Evolutionary conservation across 2,329 filamentous ascomycete genomes (phyloP), one percentile per base, ranked within the genome.

Genomic region (Aureobasidium leucospermi): DNA sequence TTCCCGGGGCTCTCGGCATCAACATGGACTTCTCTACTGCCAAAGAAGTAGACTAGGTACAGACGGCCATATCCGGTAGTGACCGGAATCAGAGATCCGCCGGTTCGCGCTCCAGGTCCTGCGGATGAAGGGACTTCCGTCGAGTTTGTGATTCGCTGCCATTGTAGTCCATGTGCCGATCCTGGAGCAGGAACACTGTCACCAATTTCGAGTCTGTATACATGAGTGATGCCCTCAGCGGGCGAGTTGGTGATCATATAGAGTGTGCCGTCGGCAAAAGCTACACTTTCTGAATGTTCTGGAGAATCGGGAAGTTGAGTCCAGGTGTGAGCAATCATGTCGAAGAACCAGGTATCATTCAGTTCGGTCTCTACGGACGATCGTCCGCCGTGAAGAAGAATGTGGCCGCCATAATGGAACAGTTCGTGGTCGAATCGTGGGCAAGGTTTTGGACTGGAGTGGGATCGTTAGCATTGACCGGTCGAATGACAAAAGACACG

Each of bases 291-390:
- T 6, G 63, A 67, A 3, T 62, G 63, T 7, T 68, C 64, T n/a
- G 70, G 69, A 8, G 68, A 67, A 48, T 64, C 65, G 3, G 67
- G 65, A 13, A 89, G 78, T 67, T 86, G 79, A 41, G 78, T 83
- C 90, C 90, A 96, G 1, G 79, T 76, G 57, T 79, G 76, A 7
- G 78, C 79, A 49, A 75, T 76, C 28, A 93, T 73, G 67, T 87
- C 84, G 69, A 95, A 95, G 0, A 84, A 83, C 90, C 90, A 96
- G 6, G 92, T 73, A 68, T 96, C 90, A 10, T 78, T 76, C 3
- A 88, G 76, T 3, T 84, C 77, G 10, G 84, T 87, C 31, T 75
- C 79, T 6, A 81, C 79, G 0, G 88, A 79, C 67, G 85, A 88
- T 3, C 90, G 90, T 4, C 87, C 89, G 70, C 95, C 90, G 34